phyloP scores from a whole-genome alignment of 2,329 filamentous ascomycete species.

The Metarhizium guizhouense region DNA sequence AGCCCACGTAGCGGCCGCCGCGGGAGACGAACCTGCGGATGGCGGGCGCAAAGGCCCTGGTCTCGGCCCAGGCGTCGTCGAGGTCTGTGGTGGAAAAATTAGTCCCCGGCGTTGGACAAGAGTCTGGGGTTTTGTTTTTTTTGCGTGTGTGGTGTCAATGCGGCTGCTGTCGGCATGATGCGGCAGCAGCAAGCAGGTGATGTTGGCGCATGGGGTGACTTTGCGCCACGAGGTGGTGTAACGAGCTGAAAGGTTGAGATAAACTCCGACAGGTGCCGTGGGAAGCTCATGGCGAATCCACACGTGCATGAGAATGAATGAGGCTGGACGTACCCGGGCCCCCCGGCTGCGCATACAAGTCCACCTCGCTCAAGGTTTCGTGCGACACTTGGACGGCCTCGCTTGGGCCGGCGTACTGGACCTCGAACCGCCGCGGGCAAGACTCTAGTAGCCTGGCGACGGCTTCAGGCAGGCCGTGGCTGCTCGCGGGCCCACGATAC shows the following conservation, averaged over 20 bases:
- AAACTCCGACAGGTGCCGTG: too few species aligned
- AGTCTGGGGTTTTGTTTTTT: too few species aligned
- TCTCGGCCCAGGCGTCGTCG: constrained; percentile 10
- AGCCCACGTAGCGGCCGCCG: constrained; percentile 17
- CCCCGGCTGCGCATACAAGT: constrained; percentile 14
- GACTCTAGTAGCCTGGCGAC: constrained; percentile 14
- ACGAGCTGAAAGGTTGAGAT: too few species aligned
- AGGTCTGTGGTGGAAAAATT: constrained; percentile 9
- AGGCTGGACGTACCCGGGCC: constrained; percentile 10
- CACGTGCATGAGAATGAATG: too few species aligned
- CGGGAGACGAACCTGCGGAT: constrained; percentile 14
- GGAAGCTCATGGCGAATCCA: too few species aligned
- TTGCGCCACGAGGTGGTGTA: too few species aligned
- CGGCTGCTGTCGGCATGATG: too few species aligned
- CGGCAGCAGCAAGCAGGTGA: too few species aligned
- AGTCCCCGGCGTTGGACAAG: too few species aligned
- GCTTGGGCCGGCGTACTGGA: constrained; percentile 12
- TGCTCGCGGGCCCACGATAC: constrained; percentile 13
- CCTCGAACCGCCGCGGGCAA: constrained; percentile 12
- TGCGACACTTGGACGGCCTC: constrained; percentile 10
- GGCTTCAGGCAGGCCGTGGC: constrained; percentile 11
- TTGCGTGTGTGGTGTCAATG: too few species aligned
- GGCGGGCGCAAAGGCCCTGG: constrained; percentile 8
- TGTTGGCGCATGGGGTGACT: too few species aligned
- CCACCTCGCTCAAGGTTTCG: constrained; percentile 8